Percentiles rank a stretch among this genome's conserved stretches.
Conservation (phyloP, 1,139 yeast genomes). For the Geotrichum candidum region DNA sequence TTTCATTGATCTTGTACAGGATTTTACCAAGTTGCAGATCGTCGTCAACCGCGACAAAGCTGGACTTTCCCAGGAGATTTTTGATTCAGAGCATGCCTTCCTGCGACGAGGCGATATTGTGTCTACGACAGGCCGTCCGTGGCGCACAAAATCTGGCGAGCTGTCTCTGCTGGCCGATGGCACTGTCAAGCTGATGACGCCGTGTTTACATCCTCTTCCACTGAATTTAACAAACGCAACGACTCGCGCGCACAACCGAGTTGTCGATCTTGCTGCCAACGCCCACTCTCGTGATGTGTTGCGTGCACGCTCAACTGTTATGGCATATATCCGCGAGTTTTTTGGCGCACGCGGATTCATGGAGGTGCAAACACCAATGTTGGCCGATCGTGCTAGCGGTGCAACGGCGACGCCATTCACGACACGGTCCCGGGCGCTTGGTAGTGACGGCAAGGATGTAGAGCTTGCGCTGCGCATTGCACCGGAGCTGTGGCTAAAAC, state of each 20-base stretch:
- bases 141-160: constrained; percentile 71
- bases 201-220: constrained; percentile 69
- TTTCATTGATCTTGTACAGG: constrained; percentile 64
- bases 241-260: constrained; percentile 61
- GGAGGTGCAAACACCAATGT: constrained; percentile 84
- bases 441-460: constrained; percentile 24
- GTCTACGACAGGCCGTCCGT: constrained; percentile 60
- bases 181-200: constrained; percentile 52
- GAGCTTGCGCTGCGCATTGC: constrained; percentile 73
- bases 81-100: constrained; percentile 41
- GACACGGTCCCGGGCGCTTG: constrained; percentile 50
- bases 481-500: constrained; percentile 90
- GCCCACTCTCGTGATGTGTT: constrained; percentile 45
- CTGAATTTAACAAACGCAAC: constrained; percentile 50
- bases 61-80: constrained; percentile 39
- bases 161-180: constrained; percentile 58
- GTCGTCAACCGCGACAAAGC: constrained; percentile 48
- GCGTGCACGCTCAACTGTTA: constrained; percentile 48
- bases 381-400: constrained; percentile 68
- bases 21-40: constrained; percentile 49
- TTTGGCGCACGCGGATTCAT: constrained; percentile 53
- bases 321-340: constrained; percentile 52
- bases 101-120: constrained; percentile 70
- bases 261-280: constrained; percentile 67
- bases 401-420: constrained; percentile 83